Evolutionary conservation across 345 rosid genomes (phyloP), one percentile per base, ranked within the genome.

Genomic region (Durio zibethinus): DNA sequence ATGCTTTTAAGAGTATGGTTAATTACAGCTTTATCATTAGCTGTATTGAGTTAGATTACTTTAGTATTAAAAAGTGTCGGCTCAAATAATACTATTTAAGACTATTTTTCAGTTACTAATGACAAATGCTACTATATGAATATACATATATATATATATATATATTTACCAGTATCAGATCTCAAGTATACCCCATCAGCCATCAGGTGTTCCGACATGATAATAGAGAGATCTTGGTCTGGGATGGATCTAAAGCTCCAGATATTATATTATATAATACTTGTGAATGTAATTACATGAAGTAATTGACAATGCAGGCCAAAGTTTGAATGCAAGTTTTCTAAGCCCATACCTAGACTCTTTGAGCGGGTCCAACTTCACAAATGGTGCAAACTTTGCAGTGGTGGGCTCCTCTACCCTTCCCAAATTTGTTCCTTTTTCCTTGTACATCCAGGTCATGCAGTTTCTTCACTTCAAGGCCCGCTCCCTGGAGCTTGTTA

Each of bases 401-500:
- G 73, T 92, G 0, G 94, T 87, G 78, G 98, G 98, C 29, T 89
- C 97, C 1, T 85, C 98, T 8, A 89, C 96, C 35, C 94, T 92
- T 59, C 98, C 97, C 2, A 90, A 87, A 79, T 88, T 75, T 80
- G 87, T 90, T 25, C 97, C 96, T 0, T 94, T 94, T 54, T 86
- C 90, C 1, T 82, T 92, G 83, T 87, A 89, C 81, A 88, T 94
- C 77, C 98, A 94, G 83, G 68, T 92, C 68, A 88, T 90, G 98
- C 97, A 94, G 86, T 94, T 94, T 61, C 89, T 86, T 43, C 93
- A 87, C 78, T 94, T 94, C 89, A 94, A 88, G 84, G 78, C 93
- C 5, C 89, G 90, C 66, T 68, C 84, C 68, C 88, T 87, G 14
- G 90, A 93, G 77, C 92, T 91, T 57, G 89, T 76, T 75, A 15